phyloP scores from a whole-genome alignment of 2,329 filamentous ascomycete genomes.

The Ophiosphaerella korrae region DNA sequence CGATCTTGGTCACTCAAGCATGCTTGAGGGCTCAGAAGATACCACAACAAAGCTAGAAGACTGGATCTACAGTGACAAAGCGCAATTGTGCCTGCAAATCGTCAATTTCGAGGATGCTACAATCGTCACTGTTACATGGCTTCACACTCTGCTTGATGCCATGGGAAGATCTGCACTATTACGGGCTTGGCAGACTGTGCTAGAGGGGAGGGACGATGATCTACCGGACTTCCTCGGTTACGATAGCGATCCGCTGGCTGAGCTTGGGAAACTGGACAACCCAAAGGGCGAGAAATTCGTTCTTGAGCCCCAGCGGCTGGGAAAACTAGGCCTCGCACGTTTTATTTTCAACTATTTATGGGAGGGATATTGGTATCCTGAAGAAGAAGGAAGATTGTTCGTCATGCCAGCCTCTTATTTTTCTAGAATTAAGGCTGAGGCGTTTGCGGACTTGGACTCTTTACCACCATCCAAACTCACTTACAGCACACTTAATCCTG shows the following conservation, averaged over 20 bases:
- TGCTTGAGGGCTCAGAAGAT: constrained; percentile 6
- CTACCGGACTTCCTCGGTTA: constrained; percentile 20
- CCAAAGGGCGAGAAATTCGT: constrained; percentile 16
- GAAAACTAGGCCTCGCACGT: constrained; percentile 7
- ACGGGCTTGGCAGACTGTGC: constrained; percentile 26
- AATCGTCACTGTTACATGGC: constrained; percentile 28
- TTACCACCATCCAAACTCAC: not conserved
- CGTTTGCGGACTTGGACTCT: constrained; percentile 13
- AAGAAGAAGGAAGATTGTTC: constrained; percentile 11
- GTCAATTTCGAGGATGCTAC: constrained; percentile 30
- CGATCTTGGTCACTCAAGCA: not conserved
- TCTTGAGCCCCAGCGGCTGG: constrained; percentile 11
- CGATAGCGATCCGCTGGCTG: constrained; percentile 22
- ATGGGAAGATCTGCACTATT: constrained; percentile 21
- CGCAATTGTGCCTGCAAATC: constrained; percentile 22
- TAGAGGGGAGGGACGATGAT: constrained; percentile 27
- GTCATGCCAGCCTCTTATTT: constrained; percentile 22
- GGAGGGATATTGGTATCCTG: constrained; percentile 17
- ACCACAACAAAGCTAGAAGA: constrained; percentile 16
- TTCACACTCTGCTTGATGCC: constrained; percentile 28
- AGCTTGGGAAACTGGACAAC: constrained; percentile 5
- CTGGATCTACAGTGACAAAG: constrained; percentile 18
- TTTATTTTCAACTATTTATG: constrained; percentile 22
- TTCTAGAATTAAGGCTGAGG: constrained; percentile 12
- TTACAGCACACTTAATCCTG: constrained; percentile 10